Percentiles rank a stretch among this genome's conserved stretches.
Evolutionary conservation across 768 basidiomycete genomes (phyloP).

Genomic region (Coprinellus aureogranulatus): DNA sequence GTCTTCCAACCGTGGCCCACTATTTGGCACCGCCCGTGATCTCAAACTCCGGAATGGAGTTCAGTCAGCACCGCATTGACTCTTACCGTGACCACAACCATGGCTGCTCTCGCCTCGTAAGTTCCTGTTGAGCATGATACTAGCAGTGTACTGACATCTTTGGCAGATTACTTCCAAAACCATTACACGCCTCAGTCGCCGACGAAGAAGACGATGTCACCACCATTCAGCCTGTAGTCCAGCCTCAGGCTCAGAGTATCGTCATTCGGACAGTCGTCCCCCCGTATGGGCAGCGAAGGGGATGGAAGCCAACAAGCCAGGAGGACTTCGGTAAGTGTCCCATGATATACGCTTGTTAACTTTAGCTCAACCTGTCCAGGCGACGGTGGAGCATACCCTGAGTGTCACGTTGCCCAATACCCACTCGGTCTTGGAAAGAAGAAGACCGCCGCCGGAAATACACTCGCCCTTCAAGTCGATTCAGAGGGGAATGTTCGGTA

Average conservation of each 20-base stretch:
- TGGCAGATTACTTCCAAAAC: conserved; percentile 66
- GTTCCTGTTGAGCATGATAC: conserved; percentile 27
- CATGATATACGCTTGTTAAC: conserved; percentile 3
- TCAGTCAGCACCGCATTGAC: conserved; percentile 1
- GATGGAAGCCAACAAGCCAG: conserved; percentile 81
- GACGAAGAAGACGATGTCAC: conserved; percentile 63
- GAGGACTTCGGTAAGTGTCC: conserved; percentile 75
- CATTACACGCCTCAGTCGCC: conserved; percentile 51
- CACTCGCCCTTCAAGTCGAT: conserved; percentile 94
- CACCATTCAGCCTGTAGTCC: conserved; percentile 15
- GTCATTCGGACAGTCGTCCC: conserved; percentile 60
- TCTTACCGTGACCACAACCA: conserved; percentile 11
- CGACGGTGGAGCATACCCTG: conserved; percentile 86
- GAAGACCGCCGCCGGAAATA: conserved; percentile 92
- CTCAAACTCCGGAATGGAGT: conserved; percentile 18
- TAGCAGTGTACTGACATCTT: conserved; percentile 6
- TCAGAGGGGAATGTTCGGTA: conserved; percentile 95
- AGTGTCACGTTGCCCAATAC: conserved; percentile 97
- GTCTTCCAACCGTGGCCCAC: too few relatives aligned
- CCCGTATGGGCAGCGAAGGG: conserved; percentile 79
- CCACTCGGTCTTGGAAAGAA: conserved; percentile 93
- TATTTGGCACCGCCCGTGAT: conserved; percentile 9
- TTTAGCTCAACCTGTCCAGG: conserved; percentile 36
- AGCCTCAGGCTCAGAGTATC: conserved; percentile 35
- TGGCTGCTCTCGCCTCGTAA: conserved; percentile 73